Evolutionary conservation across 805 yeast genomes (phyloP).

Genomic region (Saccharomycopsis babjevae): DNA sequence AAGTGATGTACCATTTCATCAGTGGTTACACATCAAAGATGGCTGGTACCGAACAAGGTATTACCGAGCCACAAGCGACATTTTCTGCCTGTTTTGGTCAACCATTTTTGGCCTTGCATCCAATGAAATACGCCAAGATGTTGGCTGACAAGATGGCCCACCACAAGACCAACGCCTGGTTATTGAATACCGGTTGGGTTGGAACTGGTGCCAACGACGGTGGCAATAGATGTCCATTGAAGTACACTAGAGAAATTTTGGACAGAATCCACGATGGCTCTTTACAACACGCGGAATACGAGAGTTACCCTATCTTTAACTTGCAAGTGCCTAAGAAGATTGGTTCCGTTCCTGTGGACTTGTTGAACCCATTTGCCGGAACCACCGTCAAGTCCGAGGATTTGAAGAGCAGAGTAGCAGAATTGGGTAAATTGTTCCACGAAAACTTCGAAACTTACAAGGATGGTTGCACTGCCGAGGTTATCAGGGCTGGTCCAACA

Average conservation of each 20-base stretch:
- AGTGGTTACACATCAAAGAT: slow-evolving; percentile 98
- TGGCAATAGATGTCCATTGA: slow-evolving; percentile 95
- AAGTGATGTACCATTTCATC: slow-evolving; percentile 98
- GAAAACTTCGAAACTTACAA: slow-evolving; percentile 83
- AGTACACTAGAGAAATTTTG: slow-evolving; percentile 92
- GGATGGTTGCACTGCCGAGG: slow-evolving; percentile 75
- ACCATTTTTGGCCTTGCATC: slow-evolving; percentile 96
- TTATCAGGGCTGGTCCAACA: slow-evolving; percentile 85
- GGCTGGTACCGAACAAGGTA: slow-evolving; percentile 99
- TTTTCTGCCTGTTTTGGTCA: slow-evolving; percentile 99
- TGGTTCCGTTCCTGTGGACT: slow-evolving; percentile 65
- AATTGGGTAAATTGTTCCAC: slow-evolving; percentile 64
- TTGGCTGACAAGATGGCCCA: slow-evolving; percentile 82
- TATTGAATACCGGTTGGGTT: slow-evolving; percentile 97
- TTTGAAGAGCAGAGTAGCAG: slow-evolving; percentile 4
- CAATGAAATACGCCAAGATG: slow-evolving; percentile 96
- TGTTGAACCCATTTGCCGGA: slow-evolving; percentile 77
- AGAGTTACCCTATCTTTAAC: slow-evolving; percentile 77
- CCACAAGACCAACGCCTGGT: slow-evolving; percentile 90
- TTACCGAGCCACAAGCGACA: slow-evolving; percentile 95
- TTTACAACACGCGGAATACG: slow-evolving; percentile 69
- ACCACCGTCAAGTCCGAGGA: slow-evolving; percentile 40
- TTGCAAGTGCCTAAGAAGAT: slow-evolving; percentile 76
- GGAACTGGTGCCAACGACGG: slow-evolving; percentile 88
- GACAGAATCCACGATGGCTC: slow-evolving; percentile 92